Conservation (phyloP, 1,284 basidiomycete genomes). For the Megacollybia platyphylla region DNA sequence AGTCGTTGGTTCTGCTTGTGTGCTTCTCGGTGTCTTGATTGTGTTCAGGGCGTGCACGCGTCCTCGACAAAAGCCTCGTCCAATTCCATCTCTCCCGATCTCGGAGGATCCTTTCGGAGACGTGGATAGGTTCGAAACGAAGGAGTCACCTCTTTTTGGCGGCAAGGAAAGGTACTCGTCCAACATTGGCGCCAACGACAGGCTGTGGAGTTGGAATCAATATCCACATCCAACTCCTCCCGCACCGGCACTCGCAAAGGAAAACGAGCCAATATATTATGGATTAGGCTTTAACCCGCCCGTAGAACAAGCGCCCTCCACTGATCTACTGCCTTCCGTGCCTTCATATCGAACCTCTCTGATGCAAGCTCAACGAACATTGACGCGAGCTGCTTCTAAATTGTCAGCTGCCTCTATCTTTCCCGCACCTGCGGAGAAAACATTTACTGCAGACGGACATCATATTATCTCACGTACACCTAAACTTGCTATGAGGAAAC, state of each 20-base stretch:
- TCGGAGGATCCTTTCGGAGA: slow-evolving; percentile 37
- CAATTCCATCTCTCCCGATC: slow-evolving; percentile 61
- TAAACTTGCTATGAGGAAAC: slow-evolving; percentile 19
- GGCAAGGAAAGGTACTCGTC: slow-evolving; percentile 53
- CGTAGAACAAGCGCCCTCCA: background rate
- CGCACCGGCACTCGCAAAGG: background rate
- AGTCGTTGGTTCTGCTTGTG: slow-evolving; percentile 39
- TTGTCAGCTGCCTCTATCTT: slow-evolving; percentile 42
- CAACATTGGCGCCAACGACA: slow-evolving; percentile 24
- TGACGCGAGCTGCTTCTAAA: slow-evolving; percentile 19
- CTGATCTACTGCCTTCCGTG: background rate
- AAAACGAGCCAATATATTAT: background rate
- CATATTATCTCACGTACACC: slow-evolving; percentile 21
- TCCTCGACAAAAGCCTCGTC: slow-evolving; percentile 34
- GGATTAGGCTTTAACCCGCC: background rate
- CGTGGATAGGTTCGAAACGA: slow-evolving; percentile 25
- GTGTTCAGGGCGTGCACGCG: slow-evolving; percentile 32
- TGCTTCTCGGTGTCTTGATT: slow-evolving; percentile 42
- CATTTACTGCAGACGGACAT: slow-evolving; percentile 32
- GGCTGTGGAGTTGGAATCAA: slow-evolving; percentile 49
- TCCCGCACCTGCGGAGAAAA: slow-evolving; percentile 24
- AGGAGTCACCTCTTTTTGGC: slow-evolving; percentile 63
- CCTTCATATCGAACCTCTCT: slow-evolving; percentile 3
- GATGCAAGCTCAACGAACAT: slow-evolving; percentile 10
- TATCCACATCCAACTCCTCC: slow-evolving; percentile 30